Conservation (phyloP, 2,329 filamentous ascomycete genomes). For the Neofusicoccum umdonicola region DNA sequence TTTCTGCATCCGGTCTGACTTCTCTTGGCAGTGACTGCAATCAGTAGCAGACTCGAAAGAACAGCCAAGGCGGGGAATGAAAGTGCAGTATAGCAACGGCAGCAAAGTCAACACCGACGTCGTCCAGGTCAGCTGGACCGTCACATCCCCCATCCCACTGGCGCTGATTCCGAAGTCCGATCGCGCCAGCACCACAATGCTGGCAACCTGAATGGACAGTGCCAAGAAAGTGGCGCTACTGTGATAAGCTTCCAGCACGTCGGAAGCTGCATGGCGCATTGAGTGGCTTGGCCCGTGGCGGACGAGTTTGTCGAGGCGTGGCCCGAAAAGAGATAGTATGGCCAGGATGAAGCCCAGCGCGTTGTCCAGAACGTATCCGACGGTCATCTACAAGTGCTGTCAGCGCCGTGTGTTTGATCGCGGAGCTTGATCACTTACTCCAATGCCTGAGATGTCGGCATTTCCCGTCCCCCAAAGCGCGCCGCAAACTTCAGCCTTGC, state of each 20-base stretch:
- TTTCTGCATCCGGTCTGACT: background rate
- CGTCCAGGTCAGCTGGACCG: constrained; percentile 25
- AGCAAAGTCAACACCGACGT: constrained; percentile 24
- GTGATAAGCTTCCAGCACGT: background rate
- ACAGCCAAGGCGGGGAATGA: constrained; percentile 12
- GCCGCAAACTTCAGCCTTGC: no score
- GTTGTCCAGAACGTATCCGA: no score
- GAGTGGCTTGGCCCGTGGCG: no score
- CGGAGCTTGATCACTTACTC: no score
- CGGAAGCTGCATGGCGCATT: no score
- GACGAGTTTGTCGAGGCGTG: no score
- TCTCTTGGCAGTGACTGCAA: background rate
- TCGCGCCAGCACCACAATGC: constrained; percentile 22
- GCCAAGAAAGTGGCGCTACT: constrained; percentile 24
- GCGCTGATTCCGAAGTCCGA: constrained; percentile 24
- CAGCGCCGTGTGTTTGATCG: no score
- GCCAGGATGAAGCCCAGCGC: no score
- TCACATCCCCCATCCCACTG: constrained; percentile 25
- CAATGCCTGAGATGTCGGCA: no score
- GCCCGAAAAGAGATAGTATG: no score
- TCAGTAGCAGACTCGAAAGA: constrained; percentile 10
- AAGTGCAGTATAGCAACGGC: constrained; percentile 19
- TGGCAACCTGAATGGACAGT: constrained; percentile 26
- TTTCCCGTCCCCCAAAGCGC: no score
- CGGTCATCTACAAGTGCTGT: no score